phyloP scores from a whole-genome alignment of 2,329 filamentous ascomycete species.

The Trichoderma sp. region DNA sequence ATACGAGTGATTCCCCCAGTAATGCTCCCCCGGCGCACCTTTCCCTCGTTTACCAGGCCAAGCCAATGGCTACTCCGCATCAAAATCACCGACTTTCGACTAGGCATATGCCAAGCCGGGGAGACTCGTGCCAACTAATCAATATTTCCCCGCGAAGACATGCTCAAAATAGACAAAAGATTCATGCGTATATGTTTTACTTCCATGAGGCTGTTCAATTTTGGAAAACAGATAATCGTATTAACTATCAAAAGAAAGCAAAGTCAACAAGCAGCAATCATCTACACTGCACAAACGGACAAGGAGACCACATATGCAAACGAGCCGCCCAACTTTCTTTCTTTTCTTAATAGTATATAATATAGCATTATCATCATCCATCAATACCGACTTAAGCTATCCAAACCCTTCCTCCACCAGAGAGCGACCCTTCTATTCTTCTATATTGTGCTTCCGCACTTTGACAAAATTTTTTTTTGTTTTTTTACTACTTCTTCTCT shows the following conservation, averaged over 20 bases:
- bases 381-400: neutral
- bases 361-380: slow-evolving; percentile 14
- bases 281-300: neutral
- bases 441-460: slow-evolving; percentile 3
- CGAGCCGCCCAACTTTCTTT: neutral
- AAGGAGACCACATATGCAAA: neutral
- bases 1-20: neutral
- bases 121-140: neutral
- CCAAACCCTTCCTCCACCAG: slow-evolving; percentile 10
- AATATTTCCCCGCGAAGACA: neutral
- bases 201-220: too few relatives aligned
- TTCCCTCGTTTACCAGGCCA: neutral
- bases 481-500: neutral
- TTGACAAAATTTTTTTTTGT: neutral
- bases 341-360: neutral
- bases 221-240: neutral
- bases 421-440: slow-evolving; percentile 7
- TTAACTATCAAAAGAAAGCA: neutral
- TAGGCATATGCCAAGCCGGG: neutral
- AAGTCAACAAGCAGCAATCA: neutral
- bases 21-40: neutral
- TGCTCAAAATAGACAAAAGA: neutral
- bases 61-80: neutral
- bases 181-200: neutral
- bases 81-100: neutral